phyloP scores from a whole-genome alignment of 805 yeast species.

The Starmera quercuum region DNA sequence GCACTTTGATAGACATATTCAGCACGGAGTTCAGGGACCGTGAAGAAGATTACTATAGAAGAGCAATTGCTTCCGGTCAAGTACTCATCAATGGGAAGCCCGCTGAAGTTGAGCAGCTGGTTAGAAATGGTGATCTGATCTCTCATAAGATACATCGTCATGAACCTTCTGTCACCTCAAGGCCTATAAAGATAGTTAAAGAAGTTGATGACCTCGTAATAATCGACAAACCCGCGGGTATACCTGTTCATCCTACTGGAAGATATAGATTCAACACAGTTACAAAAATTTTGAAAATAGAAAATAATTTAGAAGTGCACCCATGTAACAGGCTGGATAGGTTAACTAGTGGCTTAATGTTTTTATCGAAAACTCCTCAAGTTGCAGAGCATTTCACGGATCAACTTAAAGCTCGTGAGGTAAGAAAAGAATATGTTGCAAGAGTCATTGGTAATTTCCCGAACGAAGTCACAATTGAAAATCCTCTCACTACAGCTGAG shows the following conservation, averaged over 20 bases:
- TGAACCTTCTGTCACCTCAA: constrained; percentile 44
- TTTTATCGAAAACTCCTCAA: constrained; percentile 24
- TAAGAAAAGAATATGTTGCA: constrained; percentile 77
- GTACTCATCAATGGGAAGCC: constrained; percentile 65
- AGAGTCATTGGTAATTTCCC: constrained; percentile 86
- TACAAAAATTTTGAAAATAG: constrained; percentile 70
- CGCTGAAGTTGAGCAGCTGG: constrained; percentile 56
- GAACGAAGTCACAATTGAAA: constrained; percentile 43
- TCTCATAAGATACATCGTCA: constrained; percentile 73
- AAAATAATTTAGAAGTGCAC: constrained; percentile 31
- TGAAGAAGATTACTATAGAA: constrained; percentile 55
- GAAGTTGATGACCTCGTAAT: constrained; percentile 70
- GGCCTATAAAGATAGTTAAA: constrained; percentile 23
- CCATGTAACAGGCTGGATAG: constrained; percentile 86
- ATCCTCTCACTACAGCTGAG: constrained; percentile 60
- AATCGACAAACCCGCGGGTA: constrained; percentile 87
- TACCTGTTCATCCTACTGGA: constrained; percentile 96
- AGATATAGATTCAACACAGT: constrained; percentile 67
- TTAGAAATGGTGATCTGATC: constrained; percentile 75
- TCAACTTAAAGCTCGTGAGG: constrained; percentile 53
- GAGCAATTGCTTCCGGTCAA: constrained; percentile 50
- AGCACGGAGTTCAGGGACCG: constrained; percentile 78
- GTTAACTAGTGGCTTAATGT: constrained; percentile 89
- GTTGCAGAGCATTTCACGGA: constrained; percentile 62
- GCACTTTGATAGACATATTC: constrained; percentile 76